Evolutionary conservation across 2,329 filamentous ascomycete species (phyloP).

Genomic region (Aspergillus transmontanensis): DNA sequence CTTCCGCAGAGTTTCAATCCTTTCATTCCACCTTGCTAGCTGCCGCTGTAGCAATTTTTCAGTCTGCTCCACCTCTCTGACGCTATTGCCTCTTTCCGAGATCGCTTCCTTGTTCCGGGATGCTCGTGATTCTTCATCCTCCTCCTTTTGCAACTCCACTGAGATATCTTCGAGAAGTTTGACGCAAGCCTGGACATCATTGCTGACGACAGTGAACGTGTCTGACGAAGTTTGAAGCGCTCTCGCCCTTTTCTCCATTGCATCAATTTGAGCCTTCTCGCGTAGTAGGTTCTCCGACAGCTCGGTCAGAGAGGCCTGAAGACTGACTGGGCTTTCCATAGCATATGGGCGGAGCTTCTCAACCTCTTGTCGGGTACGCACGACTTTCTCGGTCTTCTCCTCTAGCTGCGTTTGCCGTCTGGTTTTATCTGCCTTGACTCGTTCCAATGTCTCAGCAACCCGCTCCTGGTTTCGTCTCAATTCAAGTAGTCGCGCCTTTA

Average conservation of each 20-base stretch:
- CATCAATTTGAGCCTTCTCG: conserved; percentile 84
- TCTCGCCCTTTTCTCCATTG: conserved; percentile 81
- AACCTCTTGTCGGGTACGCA: conserved; percentile 79
- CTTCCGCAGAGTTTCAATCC: conserved; percentile 80
- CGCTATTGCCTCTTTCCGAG: conserved; percentile 83
- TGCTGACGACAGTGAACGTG: conserved; percentile 79
- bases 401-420: conserved; percentile 66
- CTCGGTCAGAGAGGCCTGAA: conserved; percentile 81
- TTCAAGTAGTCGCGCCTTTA: conserved; percentile 80
- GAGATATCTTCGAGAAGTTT: conserved; percentile 87
- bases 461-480: conserved; percentile 79
- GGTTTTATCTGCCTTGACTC: conserved; percentile 77
- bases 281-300: conserved; percentile 74
- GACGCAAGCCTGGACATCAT: conserved; percentile 84
- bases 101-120: conserved; percentile 82
- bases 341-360: conserved; percentile 90
- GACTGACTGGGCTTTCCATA: conserved; percentile 78
- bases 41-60: conserved; percentile 83
- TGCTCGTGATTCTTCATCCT: conserved; percentile 82
- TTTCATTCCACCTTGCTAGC: conserved; percentile 79
- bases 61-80: conserved; percentile 86
- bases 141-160: conserved; percentile 82
- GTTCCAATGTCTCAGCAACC: conserved; percentile 79
- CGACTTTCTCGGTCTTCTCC: conserved; percentile 52
- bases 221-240: conserved; percentile 90